Base-by-base conservation (phyloP, 2,329 filamentous ascomycete genomes). In the Pseudonectria buxi region DNA sequence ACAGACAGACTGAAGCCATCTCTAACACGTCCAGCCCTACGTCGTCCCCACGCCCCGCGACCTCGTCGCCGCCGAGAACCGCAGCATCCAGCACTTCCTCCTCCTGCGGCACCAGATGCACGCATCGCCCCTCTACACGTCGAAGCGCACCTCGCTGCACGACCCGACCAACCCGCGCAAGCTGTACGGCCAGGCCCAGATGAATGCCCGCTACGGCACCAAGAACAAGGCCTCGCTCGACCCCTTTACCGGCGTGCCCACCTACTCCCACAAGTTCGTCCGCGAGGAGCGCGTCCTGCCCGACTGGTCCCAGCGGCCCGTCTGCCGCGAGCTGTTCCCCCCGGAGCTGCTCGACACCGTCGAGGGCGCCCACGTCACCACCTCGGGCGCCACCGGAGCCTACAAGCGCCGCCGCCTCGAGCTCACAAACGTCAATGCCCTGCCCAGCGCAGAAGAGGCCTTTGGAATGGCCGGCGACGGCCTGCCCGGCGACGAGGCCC, bases 201-300 rank as follows among this genome's bases (percentile, higher is more conserved):
- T 70, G 51, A 78, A 78, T 56, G 67, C 69, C 44, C 69, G 67
- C 36, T 78, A 72, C 58, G 71, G 67, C 41, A 58, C 71, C 47
- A 69, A 67, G 54, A 76, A 62, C 58, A 72, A 70, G 47, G 73
- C 73, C 26, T 74, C 69, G 10, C 49, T 72, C 32, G 74, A 78
- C 53, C 72, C 74, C 14, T 79, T 79, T 54, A 68, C 64, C n/a
- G 64, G 70, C 27, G 67, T 78, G 37, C 72, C 72, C n/a, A 71
- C 69, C 40, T 78, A 76, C 59, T 74, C 71, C 28, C 67, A 76
- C 46, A 67, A 67, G 38, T 77, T 78, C 50, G 59, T 66, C 25
- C 64, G 65, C 39, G 61, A 67, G 28, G 68, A 74, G 36, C 64
- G 74, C 29, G 65, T 67, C 3, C 60, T 78, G 32, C 75, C 75